Evolutionary conservation across 2,329 filamentous ascomycete species (phyloP).

Genomic region (Colletotrichum sp.): DNA sequence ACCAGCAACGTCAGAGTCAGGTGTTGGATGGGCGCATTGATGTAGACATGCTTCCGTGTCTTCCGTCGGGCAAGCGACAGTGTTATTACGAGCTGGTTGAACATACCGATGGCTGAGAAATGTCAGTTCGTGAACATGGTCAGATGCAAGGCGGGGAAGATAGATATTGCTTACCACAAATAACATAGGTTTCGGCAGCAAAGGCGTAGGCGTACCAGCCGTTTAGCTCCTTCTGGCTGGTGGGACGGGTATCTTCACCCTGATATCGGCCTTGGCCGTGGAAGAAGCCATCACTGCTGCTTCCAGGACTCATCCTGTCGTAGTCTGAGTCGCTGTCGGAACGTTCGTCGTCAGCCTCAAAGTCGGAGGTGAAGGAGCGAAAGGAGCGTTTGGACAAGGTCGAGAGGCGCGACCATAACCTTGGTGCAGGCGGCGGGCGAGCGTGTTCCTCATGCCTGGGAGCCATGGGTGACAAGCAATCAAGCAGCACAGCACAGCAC

Average conservation of each 20-base stretch:
- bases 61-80: neutral
- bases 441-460: conserved; percentile 22
- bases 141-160: conserved; percentile 18
- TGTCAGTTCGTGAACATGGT: neutral
- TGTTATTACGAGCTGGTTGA: neutral
- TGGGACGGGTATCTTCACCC: conserved; percentile 88
- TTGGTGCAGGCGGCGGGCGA: conserved; percentile 46
- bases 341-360: conserved; percentile 74
- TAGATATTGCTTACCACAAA: conserved; percentile 71
- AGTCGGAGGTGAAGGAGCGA: conserved; percentile 65
- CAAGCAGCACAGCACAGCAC: neutral
- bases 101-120: conserved; percentile 32
- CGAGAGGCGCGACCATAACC: conserved; percentile 55
- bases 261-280: conserved; percentile 60
- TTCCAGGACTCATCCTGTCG: conserved; percentile 39
- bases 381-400: conserved; percentile 60
- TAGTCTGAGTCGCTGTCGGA: conserved; percentile 47
- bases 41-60: neutral
- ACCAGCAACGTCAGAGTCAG: neutral
- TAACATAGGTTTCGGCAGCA: conserved; percentile 94
- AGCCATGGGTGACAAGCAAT: conserved; percentile 13
- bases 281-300: conserved; percentile 40
- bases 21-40: neutral
- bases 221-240: conserved; percentile 83
- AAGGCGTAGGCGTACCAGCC: conserved; percentile 98